Evolutionary conservation across 2,329 filamentous ascomycete species (phyloP), one percentile per base, ranked within the genome.

Genomic region (Cytospora mali): DNA sequence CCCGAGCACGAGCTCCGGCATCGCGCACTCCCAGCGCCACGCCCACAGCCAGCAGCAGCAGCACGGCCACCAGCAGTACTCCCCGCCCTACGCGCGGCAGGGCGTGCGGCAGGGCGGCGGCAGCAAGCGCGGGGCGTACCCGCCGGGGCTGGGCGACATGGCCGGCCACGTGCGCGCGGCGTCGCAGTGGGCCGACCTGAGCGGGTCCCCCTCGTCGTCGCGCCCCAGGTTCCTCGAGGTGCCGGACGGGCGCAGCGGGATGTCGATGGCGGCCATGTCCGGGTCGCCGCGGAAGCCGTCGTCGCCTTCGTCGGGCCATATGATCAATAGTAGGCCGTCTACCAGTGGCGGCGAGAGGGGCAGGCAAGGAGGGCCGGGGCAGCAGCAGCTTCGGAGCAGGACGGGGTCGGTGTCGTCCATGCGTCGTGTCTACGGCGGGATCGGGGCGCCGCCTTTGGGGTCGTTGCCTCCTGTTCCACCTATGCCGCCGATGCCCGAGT

Each of bases 341-440:
- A 65, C 63, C 31, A 65, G 63, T 56, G 52, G 53, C 31, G 63
- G 63, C 35, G 63, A 65, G 55, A 54, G 57, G 29, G 53, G 29
- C 13, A 29, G 33, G 42, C 27, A 23, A 50, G 11, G 23, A 58
- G 16, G 23, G 33, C 9, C 27, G n/a, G 21, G 16, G 6, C 50
- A 48, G n/a, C 51, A 55, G 6, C 57, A 53, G 23, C 53, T 53
- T 31, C 60, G 63, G 13, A 29, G 48, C 6, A 49, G 63, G 31
- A 33, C 52, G 7, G 60, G 59, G 16, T 65, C 63, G 2, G 48
- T 53, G 33, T 46, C 50, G 10, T 62, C 60, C 9, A 39, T 59
- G 50, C 63, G 63, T 4, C 61, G 63, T 23, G 52, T 27, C 18
- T 35, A 57, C 4, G 53, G 46, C 1, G 58, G 53, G 14, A 25